Evolutionary conservation across 2,329 filamentous ascomycete genomes (phyloP).

Genomic region (Pyrenophora tritici-repentis): DNA sequence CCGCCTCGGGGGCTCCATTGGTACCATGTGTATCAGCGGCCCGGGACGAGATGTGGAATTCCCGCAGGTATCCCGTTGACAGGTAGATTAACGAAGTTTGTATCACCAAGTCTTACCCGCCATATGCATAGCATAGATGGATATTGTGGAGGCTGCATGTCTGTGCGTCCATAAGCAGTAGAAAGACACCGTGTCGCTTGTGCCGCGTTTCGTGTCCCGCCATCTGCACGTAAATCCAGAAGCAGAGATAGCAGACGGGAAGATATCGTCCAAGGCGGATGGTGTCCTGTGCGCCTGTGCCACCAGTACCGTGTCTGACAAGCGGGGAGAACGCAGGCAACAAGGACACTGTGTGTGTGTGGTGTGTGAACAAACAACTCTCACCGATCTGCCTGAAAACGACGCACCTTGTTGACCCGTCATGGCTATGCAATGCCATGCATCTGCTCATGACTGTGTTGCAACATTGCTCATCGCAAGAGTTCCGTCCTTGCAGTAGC

Average conservation of each 20-base stretch:
- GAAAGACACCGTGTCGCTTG: conserved; percentile 11
- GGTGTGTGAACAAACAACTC: conserved; percentile 9
- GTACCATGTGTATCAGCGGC: conserved; percentile 39
- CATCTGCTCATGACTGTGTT: conserved; percentile 11
- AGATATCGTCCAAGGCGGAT: conserved; percentile 25
- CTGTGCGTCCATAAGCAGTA: conserved; percentile 23
- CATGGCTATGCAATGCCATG: conserved; percentile 14
- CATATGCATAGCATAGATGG: conserved; percentile 31
- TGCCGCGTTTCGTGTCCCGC: conserved; percentile 24
- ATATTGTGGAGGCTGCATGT: conserved; percentile 23
- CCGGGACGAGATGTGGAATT: conserved; percentile 42
- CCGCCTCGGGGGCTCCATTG: conserved; percentile 20
- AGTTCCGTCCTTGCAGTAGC: conserved; percentile 34
- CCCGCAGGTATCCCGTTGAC: conserved; percentile 28
- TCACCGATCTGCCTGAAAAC: conserved; percentile 27
- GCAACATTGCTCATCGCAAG: conserved; percentile 26
- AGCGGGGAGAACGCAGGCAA: conserved; percentile 14
- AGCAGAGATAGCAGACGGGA: conserved; percentile 26
- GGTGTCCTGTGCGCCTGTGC: conserved; percentile 28
- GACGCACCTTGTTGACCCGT: too few species aligned
- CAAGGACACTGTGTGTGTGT: conserved; percentile 1
- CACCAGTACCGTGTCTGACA: conserved; percentile 17
- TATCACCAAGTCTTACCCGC: conserved; percentile 29
- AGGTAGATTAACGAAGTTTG: conserved; percentile 43
- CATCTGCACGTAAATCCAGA: conserved; percentile 30